Conservation (phyloP, 2,329 filamentous ascomycete genomes). For the Aspergillus phoenicis region DNA sequence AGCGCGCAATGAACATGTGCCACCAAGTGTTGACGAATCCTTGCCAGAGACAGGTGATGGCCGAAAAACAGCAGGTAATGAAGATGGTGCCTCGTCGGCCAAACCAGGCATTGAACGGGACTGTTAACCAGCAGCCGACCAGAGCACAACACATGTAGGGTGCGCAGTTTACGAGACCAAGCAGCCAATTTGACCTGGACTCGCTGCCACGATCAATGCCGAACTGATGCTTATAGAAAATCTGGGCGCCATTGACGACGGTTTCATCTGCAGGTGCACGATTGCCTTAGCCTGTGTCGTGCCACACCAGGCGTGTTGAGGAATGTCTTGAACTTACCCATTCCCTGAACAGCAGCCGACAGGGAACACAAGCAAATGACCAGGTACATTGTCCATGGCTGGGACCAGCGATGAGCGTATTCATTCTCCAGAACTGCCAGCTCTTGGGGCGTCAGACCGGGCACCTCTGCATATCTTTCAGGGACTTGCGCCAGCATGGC, state of each 20-base stretch:
- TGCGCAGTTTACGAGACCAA: conserved; percentile 63
- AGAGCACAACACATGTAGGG: conserved; percentile 66
- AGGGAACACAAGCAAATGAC: conserved; percentile 68
- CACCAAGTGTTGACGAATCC: conserved; percentile 71
- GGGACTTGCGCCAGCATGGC: conserved; percentile 61
- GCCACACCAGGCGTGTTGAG: neutral
- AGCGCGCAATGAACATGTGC: conserved; percentile 69
- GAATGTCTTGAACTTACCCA: conserved; percentile 46
- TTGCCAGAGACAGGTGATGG: conserved; percentile 56
- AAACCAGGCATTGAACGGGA: conserved; percentile 70
- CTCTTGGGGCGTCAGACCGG: conserved; percentile 62
- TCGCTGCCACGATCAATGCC: conserved; percentile 50
- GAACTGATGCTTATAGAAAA: conserved; percentile 65
- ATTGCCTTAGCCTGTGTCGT: conserved; percentile 1
- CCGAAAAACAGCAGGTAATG: conserved; percentile 72
- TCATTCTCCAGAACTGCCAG: conserved; percentile 61
- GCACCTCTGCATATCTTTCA: conserved; percentile 53
- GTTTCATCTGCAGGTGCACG: conserved; percentile 59
- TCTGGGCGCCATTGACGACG: conserved; percentile 69
- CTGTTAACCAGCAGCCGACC: conserved; percentile 72
- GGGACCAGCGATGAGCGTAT: conserved; percentile 67
- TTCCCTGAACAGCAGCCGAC: conserved; percentile 70
- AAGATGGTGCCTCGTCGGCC: conserved; percentile 77
- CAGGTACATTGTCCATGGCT: conserved; percentile 66
- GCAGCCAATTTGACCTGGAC: conserved; percentile 58